Percentiles rank a stretch among this genome's conserved stretches.
These are phyloP conservation scores for Exophiala aquamarina DNA, from an alignment of 2,329 filamentous ascomycete genomes.

Conservation along the genomic window DNA sequence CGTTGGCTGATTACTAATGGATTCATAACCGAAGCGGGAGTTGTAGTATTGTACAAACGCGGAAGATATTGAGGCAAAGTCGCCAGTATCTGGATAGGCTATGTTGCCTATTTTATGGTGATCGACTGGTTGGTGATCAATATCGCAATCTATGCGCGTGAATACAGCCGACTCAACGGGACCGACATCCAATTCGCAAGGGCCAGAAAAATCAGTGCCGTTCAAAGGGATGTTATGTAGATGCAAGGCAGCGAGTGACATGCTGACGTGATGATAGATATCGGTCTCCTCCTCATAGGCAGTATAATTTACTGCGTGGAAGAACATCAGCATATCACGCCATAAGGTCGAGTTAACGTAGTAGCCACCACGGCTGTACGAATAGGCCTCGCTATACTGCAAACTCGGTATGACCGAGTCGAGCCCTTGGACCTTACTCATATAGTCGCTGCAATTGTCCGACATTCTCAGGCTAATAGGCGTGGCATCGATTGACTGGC, in stretches of 20 bases:
- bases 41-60: neutral
- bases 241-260: constrained; percentile 7
- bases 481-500: constrained; percentile 4
- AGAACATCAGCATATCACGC: constrained; percentile 7
- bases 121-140: neutral
- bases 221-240: constrained; percentile 2
- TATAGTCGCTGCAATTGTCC: constrained; percentile 1
- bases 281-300: neutral
- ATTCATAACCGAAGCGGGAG: neutral
- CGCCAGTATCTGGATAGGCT: constrained; percentile 4
- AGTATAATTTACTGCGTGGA: neutral
- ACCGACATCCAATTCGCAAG: constrained; percentile 3
- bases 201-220: too few relatives aligned
- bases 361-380: neutral
- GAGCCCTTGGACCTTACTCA: neutral
- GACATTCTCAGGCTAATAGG: neutral
- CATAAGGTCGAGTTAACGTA: neutral
- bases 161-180: constrained; percentile 7
- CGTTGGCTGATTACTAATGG: neutral
- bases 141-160: constrained; percentile 6
- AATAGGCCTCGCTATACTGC: neutral
- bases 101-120: neutral
- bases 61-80: neutral
- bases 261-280: neutral
- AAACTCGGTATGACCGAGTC: constrained; percentile 9